Conservation (phyloP, 106 monocot genomes). For the Xerophyta viscosa region DNA sequence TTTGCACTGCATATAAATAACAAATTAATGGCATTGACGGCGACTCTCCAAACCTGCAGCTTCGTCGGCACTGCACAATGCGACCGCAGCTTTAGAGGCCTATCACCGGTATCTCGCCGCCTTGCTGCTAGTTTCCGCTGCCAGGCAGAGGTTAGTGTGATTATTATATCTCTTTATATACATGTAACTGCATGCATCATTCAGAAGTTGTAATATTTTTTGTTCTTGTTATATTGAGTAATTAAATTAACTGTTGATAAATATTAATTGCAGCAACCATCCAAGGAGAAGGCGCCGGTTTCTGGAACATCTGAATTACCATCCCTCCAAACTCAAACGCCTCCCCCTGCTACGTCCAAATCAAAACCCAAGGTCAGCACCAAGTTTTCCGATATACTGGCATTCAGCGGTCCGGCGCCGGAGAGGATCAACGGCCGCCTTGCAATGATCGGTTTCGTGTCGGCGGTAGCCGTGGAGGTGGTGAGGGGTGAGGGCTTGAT, state of each 20-base stretch:
- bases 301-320: not conserved
- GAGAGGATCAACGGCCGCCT: slow-evolving; percentile 76
- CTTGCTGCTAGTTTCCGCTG: slow-evolving; percentile 17
- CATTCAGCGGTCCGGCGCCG: slow-evolving; percentile 70
- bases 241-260: no score
- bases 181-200: no score
- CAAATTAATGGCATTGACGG: slow-evolving; percentile 22
- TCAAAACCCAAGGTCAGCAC: slow-evolving; percentile 31
- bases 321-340: not conserved
- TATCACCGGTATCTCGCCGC: not conserved
- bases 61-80: no score
- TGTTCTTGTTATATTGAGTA: no score
- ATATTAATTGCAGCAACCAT: no score
- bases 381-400: slow-evolving; percentile 38
- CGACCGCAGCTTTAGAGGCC: not conserved
- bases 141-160: slow-evolving; percentile 20
- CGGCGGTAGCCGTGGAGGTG: slow-evolving; percentile 51
- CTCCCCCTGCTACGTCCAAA: no score
- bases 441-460: slow-evolving; percentile 72
- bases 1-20: no score
- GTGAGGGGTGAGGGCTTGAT: slow-evolving; percentile 33
- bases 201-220: no score
- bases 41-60: not conserved
- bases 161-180: no score
- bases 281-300: not conserved